Evolutionary conservation across 73 alveolate species (phyloP).

Genomic region (Tetrahymena elliotti): DNA sequence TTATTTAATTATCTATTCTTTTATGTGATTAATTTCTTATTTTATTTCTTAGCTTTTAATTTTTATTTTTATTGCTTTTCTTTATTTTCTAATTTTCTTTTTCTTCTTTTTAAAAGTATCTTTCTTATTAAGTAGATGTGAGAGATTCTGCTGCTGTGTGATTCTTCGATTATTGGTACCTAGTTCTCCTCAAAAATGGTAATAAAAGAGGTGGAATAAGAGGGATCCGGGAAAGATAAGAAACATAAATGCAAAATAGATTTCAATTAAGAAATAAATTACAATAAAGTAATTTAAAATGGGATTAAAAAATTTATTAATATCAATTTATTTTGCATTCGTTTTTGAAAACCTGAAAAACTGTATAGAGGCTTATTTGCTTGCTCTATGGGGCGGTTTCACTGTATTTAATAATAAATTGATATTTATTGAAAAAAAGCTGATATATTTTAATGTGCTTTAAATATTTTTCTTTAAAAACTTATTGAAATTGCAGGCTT

Average conservation of each 20-base stretch:
- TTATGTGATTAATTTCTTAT: not conserved
- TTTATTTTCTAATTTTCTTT: not conserved
- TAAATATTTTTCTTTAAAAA: not conserved
- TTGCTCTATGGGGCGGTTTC: not conserved
- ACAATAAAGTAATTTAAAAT: not conserved
- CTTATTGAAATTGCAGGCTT: not conserved
- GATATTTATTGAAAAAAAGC: not conserved
- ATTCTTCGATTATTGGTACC: not conserved
- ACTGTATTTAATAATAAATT: not conserved
- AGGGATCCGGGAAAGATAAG: not conserved
- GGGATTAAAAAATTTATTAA: not conserved
- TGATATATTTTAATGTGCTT: not conserved
- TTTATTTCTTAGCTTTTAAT: not conserved
- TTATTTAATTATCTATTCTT: no score
- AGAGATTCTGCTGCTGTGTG: not conserved
- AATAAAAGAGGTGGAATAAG: not conserved
- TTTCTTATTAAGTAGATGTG: not conserved
- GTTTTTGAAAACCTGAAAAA: not conserved
- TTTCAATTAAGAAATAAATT: not conserved
- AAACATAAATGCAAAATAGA: not conserved
- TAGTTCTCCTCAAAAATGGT: not conserved
- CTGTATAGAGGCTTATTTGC: not conserved
- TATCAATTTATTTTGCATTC: not conserved
- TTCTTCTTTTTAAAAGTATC: not conserved
- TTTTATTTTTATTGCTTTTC: not conserved